Evolutionary conservation across 2,329 filamentous ascomycete species (phyloP).

Genomic region (Penicillium sp.): DNA sequence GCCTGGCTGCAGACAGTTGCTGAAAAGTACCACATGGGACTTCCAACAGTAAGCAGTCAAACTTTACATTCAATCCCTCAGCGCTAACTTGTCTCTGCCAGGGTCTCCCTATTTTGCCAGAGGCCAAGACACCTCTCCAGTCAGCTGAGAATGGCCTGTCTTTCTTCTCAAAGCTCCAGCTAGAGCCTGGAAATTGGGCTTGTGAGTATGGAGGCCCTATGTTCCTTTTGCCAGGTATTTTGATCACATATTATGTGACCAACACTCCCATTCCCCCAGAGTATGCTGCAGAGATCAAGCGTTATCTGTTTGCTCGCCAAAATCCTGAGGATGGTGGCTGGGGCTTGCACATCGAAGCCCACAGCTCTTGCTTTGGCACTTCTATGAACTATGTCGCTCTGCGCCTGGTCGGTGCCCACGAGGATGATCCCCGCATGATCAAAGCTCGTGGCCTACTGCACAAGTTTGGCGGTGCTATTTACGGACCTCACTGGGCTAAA

Average conservation of each 20-base stretch:
- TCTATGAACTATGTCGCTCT: conserved; percentile 82
- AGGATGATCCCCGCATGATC: conserved; percentile 81
- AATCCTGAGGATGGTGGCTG: conserved; percentile 90
- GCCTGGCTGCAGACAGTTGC: conserved; percentile 82
- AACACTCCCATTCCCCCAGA: conserved; percentile 80
- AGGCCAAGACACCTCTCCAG: conserved; percentile 71
- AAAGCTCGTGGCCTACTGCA: conserved; percentile 82
- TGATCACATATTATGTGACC: conserved; percentile 85
- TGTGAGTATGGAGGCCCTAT: conserved; percentile 98
- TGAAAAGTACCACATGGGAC: conserved; percentile 85
- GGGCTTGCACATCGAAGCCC: conserved; percentile 92
- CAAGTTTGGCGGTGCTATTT: conserved; percentile 78
- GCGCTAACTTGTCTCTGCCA: conserved; percentile 38
- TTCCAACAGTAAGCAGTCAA: conserved; percentile 65
- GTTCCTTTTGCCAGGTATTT: conserved; percentile 85
- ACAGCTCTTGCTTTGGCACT: conserved; percentile 89
- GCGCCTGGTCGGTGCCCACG: conserved; percentile 76
- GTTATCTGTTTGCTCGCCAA: conserved; percentile 84
- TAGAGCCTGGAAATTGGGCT: conserved; percentile 88
- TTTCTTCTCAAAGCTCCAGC: conserved; percentile 88
- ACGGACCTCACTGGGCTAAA: conserved; percentile 93
- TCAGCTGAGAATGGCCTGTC: conserved; percentile 77
- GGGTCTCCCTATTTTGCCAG: conserved; percentile 71
- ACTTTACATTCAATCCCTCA: background rate
- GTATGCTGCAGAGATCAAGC: conserved; percentile 83